Percentiles rank a stretch among this genome's conserved stretches.
Conservation (phyloP, 2,329 filamentous ascomycete genomes). For the Talaromyces sp. region DNA sequence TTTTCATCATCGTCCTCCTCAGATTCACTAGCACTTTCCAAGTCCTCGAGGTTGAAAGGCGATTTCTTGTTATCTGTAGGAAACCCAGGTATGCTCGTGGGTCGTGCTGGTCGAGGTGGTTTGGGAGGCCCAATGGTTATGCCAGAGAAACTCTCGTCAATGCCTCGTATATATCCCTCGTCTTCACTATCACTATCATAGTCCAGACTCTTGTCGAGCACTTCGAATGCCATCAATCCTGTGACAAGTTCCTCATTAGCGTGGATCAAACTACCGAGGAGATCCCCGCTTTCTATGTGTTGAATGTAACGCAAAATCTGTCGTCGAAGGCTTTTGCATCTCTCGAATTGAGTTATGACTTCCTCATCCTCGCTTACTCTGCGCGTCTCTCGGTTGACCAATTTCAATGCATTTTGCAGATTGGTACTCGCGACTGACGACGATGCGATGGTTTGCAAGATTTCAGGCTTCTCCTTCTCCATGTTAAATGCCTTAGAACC, state of each 20-base stretch:
- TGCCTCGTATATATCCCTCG: constrained; percentile 40
- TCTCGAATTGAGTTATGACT: constrained; percentile 74
- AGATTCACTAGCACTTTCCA: constrained; percentile 21
- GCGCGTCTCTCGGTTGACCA: constrained; percentile 84
- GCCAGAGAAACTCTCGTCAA: constrained; percentile 33
- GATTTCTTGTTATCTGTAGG: constrained; percentile 19
- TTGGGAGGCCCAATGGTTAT: constrained; percentile 35
- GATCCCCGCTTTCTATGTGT: constrained; percentile 84
- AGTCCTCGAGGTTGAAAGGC: constrained; percentile 54
- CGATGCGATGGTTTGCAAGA: constrained; percentile 85
- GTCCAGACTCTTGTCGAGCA: constrained; percentile 66
- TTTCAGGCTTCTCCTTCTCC: constrained; percentile 79
- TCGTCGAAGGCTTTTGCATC: constrained; percentile 78
- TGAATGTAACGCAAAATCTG: constrained; percentile 91
- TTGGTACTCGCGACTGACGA: constrained; percentile 89
- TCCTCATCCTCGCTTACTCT: constrained; percentile 79
- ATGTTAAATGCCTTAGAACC: constrained; percentile 67
- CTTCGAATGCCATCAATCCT: constrained; percentile 89
- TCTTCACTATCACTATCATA: constrained; percentile 65
- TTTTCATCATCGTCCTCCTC: constrained; percentile 73
- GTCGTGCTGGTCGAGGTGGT: constrained; percentile 54
- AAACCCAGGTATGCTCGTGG: constrained; percentile 51
- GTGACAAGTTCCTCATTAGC: constrained; percentile 95
- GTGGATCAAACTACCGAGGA: constrained; percentile 83
- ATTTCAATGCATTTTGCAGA: constrained; percentile 78